Percentiles rank a stretch among this genome's conserved stretches.
phyloP scores from a whole-genome alignment of 108 stramenopile species.

The Pseudonitzschia multiseries region DNA sequence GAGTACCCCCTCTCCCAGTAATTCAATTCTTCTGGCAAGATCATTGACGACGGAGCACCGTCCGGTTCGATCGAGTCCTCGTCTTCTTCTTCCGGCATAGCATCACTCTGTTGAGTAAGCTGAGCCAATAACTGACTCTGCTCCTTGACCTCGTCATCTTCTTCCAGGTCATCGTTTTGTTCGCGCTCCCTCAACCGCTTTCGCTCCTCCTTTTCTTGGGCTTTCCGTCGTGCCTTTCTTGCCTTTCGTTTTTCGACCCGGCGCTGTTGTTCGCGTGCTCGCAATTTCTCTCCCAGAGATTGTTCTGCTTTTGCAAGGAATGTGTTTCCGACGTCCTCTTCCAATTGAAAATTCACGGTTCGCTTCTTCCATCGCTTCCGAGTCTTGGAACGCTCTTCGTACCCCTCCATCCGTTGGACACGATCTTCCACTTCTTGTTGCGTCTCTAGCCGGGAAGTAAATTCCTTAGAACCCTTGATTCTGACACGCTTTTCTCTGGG shows the following conservation, averaged over 20 bases:
- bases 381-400: background rate
- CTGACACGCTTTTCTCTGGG: slow-evolving; percentile 6
- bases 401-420: background rate
- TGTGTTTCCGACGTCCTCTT: slow-evolving; percentile 32
- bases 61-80: background rate
- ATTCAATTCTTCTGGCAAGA: slow-evolving; percentile 19
- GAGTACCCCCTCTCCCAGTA: slow-evolving; percentile 33
- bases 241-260: slow-evolving; percentile 5
- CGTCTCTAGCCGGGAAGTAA: slow-evolving; percentile 16
- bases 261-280: slow-evolving; percentile 8
- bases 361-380: slow-evolving; percentile 31
- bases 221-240: background rate
- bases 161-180: background rate
- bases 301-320: slow-evolving; percentile 14
- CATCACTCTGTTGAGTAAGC: slow-evolving; percentile 26
- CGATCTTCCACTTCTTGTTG: slow-evolving; percentile 29
- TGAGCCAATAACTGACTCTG: slow-evolving; percentile 31
- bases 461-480: background rate
- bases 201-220: background rate
- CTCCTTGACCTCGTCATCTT: slow-evolving; percentile 40
- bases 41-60: background rate
- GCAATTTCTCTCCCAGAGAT: slow-evolving; percentile 7
- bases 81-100: background rate
- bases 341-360: slow-evolving; percentile 27
- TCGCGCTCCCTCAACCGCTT: slow-evolving; percentile 3